These are phyloP conservation scores for Rhodotorula sp. DNA, from an alignment of 1,284 basidiomycete genomes.

Conservation along the genomic window DNA sequence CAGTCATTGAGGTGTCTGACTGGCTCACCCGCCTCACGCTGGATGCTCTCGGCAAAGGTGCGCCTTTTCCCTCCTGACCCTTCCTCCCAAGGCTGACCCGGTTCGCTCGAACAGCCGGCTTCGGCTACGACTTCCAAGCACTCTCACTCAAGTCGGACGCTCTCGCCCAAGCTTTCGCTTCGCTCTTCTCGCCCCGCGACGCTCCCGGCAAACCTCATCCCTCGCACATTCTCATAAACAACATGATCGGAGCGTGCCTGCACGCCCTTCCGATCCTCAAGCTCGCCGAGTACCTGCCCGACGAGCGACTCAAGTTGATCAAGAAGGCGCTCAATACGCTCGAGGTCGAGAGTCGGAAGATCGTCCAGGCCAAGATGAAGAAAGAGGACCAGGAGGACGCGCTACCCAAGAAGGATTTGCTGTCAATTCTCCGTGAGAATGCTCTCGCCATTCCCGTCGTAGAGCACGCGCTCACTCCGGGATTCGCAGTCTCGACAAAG, in stretches of 20 bases:
- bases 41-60: conserved; percentile 36
- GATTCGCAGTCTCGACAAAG: neutral
- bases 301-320: neutral
- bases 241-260: neutral
- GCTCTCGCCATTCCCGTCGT: neutral
- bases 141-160: conserved; percentile 40
- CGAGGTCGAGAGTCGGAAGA: conserved; percentile 39
- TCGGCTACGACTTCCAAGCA: conserved; percentile 42
- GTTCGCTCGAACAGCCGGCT: conserved; percentile 3
- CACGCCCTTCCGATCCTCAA: neutral
- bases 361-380: conserved; percentile 40
- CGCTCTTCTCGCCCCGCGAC: conserved; percentile 3
- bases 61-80: neutral
- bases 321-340: conserved; percentile 5
- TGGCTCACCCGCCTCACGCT: conserved; percentile 42
- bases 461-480: neutral
- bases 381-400: conserved; percentile 8
- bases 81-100: too few relatives aligned
- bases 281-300: conserved; percentile 1
- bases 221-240: neutral
- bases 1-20: conserved; percentile 42
- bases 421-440: conserved; percentile 40
- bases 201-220: neutral
- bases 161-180: conserved; percentile 39
- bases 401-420: conserved; percentile 33